Evolutionary conservation across 768 basidiomycete species (phyloP), one percentile per base, ranked within the genome.

Genomic region (Leucocoprinus leucothites): DNA sequence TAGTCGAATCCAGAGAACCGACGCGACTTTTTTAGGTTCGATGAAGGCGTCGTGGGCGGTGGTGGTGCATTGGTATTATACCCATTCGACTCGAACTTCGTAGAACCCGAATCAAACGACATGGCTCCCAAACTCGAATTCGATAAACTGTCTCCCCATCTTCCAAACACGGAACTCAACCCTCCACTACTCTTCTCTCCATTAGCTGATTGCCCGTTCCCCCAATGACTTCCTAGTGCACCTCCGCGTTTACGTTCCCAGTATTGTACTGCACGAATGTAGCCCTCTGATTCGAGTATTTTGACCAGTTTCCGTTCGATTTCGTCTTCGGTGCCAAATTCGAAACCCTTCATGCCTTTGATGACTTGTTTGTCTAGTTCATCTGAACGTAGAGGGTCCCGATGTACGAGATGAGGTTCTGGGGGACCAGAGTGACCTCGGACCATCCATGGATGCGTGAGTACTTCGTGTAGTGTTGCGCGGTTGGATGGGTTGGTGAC

Each of bases 1-100:
- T 94, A 97, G 65, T 97, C 95, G 65, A 99, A 91, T 2, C 88
- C 96, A 11, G 91, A 94, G 68, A 98, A 98, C n/a, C 96, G 82
- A 66, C 87, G 91, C 19, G 79, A 76, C 65, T 87, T 88, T 73
- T 85, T 82, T 53, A 79, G 73, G 1, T 79, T 82, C 53, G 79
- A 73, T 1, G 80, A 76, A 2, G 77, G 77, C 16, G 69, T 66
- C 14, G 69, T 64, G 21, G 49, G 54, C 43, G 51, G 50, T n/a
- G 68, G 61, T 14, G 58, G 6, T 6, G 31, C 31, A 34, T 5
- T 13, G 31, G n/a, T n/a, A n/a, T n/a, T n/a, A n/a, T n/a, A n/a
- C n/a, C n/a, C 57, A 43, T 57, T 52, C 18, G 63, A 56, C 38
- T 75, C 75, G 63, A 73, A 75, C 65, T 76, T 78, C 48, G 67